These are phyloP conservation scores for Taiozyma sp. DNA, from an alignment of 1,139 yeast species.

Conservation along the genomic window DNA sequence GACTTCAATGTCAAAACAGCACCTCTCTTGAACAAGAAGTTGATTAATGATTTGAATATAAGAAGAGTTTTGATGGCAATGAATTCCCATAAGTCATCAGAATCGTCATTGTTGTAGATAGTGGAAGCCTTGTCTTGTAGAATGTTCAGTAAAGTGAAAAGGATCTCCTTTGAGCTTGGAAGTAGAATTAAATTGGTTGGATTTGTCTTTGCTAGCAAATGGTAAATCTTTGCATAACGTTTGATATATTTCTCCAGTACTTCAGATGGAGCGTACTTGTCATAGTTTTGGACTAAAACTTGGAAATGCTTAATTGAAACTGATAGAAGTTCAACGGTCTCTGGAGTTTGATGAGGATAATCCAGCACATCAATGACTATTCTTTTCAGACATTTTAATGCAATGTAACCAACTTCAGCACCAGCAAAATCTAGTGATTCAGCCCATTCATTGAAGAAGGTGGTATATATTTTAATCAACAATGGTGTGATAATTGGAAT, in stretches of 20 bases:
- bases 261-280: slow-evolving; percentile 45
- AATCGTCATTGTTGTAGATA: slow-evolving; percentile 45
- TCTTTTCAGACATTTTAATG: slow-evolving; percentile 70
- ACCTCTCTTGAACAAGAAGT: slow-evolving; percentile 60
- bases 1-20: slow-evolving; percentile 56
- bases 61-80: slow-evolving; percentile 66
- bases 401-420: slow-evolving; percentile 64
- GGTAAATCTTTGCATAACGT: slow-evolving; percentile 72
- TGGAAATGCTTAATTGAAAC: slow-evolving; percentile 57
- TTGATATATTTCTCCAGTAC: slow-evolving; percentile 64
- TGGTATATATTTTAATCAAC: slow-evolving; percentile 52
- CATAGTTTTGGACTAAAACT: slow-evolving; percentile 47
- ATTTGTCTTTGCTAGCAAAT: slow-evolving; percentile 46
- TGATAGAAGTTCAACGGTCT: slow-evolving; percentile 55
- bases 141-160: slow-evolving; percentile 51
- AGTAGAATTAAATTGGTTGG: slow-evolving; percentile 70
- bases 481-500: slow-evolving; percentile 57
- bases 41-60: slow-evolving; percentile 59
- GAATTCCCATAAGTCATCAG: slow-evolving; percentile 65
- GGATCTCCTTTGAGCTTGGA: slow-evolving; percentile 55
- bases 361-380: slow-evolving; percentile 75
- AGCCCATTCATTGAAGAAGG: slow-evolving; percentile 62
- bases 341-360: slow-evolving; percentile 46
- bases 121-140: slow-evolving; percentile 57
- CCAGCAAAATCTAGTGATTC: slow-evolving; percentile 30